Evolutionary conservation across 352 stramenopile species (phyloP), one percentile per base, ranked within the genome.

Genomic region (Elongisporangium anandrum): DNA sequence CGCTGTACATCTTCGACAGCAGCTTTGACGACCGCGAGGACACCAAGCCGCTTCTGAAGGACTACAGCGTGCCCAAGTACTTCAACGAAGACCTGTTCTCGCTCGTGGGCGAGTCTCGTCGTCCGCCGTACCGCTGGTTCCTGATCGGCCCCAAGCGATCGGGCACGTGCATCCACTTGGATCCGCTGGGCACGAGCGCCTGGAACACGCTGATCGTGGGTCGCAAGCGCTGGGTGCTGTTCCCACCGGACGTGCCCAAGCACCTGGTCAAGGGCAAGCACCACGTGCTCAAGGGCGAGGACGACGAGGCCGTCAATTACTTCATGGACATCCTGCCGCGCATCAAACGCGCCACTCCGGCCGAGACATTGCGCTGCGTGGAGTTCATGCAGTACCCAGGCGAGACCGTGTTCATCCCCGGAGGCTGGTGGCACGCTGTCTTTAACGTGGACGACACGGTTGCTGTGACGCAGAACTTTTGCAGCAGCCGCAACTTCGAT

Each of bases 1-100:
- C 96, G 34, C 64, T 99, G 23, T 99, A 99, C 73, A 85, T 99
- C n/a, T 99, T 99, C 64, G 96, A 99, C 86, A 95, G 92, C 68
- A 90, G 82, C 2, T 98, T 98, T 66, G 89, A 94, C 74, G 63
- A 90, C 73, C 66, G 94, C 63, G 64, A 77, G 41, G 82, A 90
- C 52, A 93, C 83, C 24, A 92, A 93, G 56, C 72, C 76, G 38
- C 66, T 93, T 45, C 66, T 93, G 2, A 61, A 70, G 3, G 88
- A 95, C 64, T 96, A 95, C 67, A 73, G 67, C 0, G 82, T 94
- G 21, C 87, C 86, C 1, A 72, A 72, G 26, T 97, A 96, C 63
- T 94, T 96, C 48, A 66, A 71, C 0, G 79, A 94, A 50, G 85
- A 95, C 50, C 79, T 97, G 8, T 92, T 97, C 57, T 82, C 88